A percentile compares a stretch with the other conserved stretches of the same genome.
Evolutionary conservation across 1,284 basidiomycete genomes (phyloP).

Genomic region (Ustilago esculenta): DNA sequence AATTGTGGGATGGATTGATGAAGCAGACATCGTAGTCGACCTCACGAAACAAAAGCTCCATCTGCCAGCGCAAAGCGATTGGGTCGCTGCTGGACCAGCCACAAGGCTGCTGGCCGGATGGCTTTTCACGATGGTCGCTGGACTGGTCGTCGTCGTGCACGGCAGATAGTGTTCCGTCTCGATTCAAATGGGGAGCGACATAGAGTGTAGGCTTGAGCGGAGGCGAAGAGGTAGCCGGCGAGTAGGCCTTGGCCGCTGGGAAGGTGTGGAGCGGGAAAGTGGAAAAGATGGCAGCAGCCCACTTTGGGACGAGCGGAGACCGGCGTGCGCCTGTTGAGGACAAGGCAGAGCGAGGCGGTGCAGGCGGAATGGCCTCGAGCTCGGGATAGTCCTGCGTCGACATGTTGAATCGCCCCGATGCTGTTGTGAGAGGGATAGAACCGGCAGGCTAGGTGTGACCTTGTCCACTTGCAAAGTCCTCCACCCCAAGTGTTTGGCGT

Average conservation of each 20-base stretch:
- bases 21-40: slow-evolving; percentile 45
- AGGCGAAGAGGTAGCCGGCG: slow-evolving; percentile 11
- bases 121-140: no score
- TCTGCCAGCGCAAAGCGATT: slow-evolving; percentile 58
- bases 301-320: slow-evolving; percentile 27
- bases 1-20: slow-evolving; percentile 47
- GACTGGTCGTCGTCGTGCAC: slow-evolving; percentile 6
- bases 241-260: slow-evolving; percentile 32
- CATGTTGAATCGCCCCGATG: slow-evolving; percentile 2
- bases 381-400: slow-evolving; percentile 39
- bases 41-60: slow-evolving; percentile 52
- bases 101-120: not conserved
- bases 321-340: slow-evolving; percentile 14
- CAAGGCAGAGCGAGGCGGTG: slow-evolving; percentile 30
- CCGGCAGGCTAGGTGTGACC: no score
- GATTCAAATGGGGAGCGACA: slow-evolving; percentile 45
- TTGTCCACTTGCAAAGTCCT: no score
- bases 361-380: slow-evolving; percentile 48
- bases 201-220: slow-evolving; percentile 41
- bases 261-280: slow-evolving; percentile 45
- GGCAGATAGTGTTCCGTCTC: slow-evolving; percentile 23
- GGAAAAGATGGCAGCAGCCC: slow-evolving; percentile 37
- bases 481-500: no score
- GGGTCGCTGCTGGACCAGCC: slow-evolving; percentile 61
- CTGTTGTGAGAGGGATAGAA: no score